phyloP scores from a whole-genome alignment of 352 stramenopile species.

The Globisporangium paddicum region DNA sequence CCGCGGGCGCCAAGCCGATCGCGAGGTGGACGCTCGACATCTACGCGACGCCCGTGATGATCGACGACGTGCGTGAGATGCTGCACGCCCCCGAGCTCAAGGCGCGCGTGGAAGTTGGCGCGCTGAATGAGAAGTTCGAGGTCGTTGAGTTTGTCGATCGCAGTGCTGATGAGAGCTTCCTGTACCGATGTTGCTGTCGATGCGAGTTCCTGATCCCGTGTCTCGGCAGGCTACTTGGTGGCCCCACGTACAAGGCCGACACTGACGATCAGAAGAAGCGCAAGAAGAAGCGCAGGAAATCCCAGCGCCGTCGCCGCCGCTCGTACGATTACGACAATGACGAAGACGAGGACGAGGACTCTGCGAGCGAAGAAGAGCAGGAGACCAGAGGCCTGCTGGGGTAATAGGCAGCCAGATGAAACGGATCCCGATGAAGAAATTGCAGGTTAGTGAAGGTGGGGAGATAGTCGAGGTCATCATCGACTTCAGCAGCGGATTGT shows the following conservation, averaged over 20 bases:
- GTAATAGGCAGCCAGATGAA: conserved; percentile 13
- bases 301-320: conserved; percentile 16
- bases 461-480: neutral
- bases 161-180: conserved; percentile 37
- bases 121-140: conserved; percentile 60
- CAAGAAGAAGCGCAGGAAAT: conserved; percentile 20
- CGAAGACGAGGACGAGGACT: conserved; percentile 20
- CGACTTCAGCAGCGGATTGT: neutral
- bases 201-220: conserved; percentile 76
- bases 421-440: neutral
- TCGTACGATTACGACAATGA: conserved; percentile 34
- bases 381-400: conserved; percentile 51
- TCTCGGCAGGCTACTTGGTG: conserved; percentile 54
- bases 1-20: conserved; percentile 57
- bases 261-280: conserved; percentile 15
- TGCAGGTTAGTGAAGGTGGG: neutral
- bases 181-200: conserved; percentile 66
- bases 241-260: conserved; percentile 62
- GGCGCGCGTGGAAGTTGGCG: conserved; percentile 53
- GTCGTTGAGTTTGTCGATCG: conserved; percentile 15
- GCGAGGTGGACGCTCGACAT: conserved; percentile 74
- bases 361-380: conserved; percentile 22
- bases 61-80: conserved; percentile 73
- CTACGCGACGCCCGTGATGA: conserved; percentile 72
- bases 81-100: conserved; percentile 55